Percentiles rank a stretch among this genome's conserved stretches.
phyloP scores from a whole-genome alignment of 805 yeast species.

The Saturnispora hagleri region DNA sequence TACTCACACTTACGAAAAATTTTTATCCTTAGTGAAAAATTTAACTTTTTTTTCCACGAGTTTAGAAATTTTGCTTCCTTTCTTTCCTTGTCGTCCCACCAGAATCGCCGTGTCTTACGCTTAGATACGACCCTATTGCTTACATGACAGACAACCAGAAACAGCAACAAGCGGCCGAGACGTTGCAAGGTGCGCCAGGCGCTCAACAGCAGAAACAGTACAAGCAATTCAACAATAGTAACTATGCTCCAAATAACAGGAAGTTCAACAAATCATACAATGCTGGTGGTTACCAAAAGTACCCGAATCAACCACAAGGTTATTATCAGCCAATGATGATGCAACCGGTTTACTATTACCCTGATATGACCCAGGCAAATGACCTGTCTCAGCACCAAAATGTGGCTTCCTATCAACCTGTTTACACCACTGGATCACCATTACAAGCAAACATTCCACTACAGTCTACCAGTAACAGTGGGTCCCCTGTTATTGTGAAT shows the following conservation, averaged over 20 bases:
- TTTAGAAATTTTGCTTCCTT: neutral
- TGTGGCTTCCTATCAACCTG: neutral
- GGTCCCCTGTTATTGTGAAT: neutral
- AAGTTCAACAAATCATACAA: neutral
- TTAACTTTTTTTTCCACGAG: neutral
- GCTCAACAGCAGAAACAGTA: neutral
- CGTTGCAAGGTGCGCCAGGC: neutral
- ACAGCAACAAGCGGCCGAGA: neutral
- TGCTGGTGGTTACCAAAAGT: neutral
- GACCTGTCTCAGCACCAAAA: neutral
- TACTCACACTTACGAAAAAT: neutral
- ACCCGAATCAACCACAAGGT: neutral
- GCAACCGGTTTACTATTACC: neutral
- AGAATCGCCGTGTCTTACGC: neutral
- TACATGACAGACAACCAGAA: neutral
- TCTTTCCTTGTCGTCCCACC: neutral
- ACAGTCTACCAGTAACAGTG: neutral
- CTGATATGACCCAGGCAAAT: neutral
- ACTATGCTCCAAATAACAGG: neutral
- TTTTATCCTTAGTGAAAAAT: neutral
- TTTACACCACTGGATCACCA: neutral
- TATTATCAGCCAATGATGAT: constrained; percentile 1
- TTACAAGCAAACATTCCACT: neutral
- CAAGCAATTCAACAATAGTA: neutral
- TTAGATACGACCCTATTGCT: constrained; percentile 1